Base-by-base conservation (phyloP, 2,329 filamentous ascomycete genomes). In the Fusarium graminum region DNA sequence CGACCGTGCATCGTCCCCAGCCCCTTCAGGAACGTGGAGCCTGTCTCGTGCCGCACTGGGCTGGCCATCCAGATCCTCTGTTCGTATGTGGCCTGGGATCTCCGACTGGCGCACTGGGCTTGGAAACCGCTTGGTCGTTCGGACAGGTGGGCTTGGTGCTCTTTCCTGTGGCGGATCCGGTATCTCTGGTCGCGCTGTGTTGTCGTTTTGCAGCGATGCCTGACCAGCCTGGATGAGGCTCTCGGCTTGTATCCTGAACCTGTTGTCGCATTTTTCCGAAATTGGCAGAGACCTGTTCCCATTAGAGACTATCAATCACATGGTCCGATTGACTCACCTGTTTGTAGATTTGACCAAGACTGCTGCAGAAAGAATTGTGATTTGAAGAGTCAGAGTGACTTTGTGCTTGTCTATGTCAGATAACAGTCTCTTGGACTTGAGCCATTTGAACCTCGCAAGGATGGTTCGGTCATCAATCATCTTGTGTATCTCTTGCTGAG, bases 391-490 rank as follows among this genome's bases (percentile, higher is more conserved):
- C 26, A 67, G 26, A 1, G 53, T 52, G 8, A 56, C 53, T 12
- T 64, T 59, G 7, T 67, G 64, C 11, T 67, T 67, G 5, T 67
- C 53, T 3, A 67, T 67, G 13, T 67, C 64, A 1, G 64, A 60
- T 9, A 64, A 14, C 3, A 67, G 7, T 9, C 26, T 59, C 4
- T 41, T 7, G 10, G 64, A 50, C 11, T 41, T 67, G 10, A 32
- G 9, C 64, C 63, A 67, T 10, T 47, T 59, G 1, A 42, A 7
- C 7, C 38, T 55, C 5, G 19, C 17, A 8, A 64, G 32, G 1
- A 55, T 14, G 6, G 25, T 52, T 7, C 26, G 39, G 2, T 61
- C 63, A 4, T 30, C 9, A 3, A 34, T 39, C 42, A 56, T 59
- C 3, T 39, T 47, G 1, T n/a, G 29, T 1, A 67, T 51, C 2